Evolutionary conservation across 108 stramenopile species (phyloP), one percentile per base, ranked within the genome.

Genomic region (Seminavis robusta): DNA sequence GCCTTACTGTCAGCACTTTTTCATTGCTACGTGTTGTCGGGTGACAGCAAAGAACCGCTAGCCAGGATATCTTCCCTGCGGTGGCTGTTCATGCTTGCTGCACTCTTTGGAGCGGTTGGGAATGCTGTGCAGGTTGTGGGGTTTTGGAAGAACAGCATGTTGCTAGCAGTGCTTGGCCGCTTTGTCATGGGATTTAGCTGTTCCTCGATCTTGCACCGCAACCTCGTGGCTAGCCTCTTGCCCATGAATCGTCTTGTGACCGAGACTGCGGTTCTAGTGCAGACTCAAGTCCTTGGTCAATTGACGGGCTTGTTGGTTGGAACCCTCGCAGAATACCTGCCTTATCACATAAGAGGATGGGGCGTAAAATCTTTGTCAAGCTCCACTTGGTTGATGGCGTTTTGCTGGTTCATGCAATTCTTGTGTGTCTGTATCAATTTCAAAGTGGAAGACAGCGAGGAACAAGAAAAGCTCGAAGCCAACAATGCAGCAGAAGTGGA

Each of bases 171-270:
- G 21, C 43, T 81, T 3, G 88, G 88, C 9, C 71, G 88, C 31
- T 47, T 86, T 20, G 38, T 86, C 0, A 57, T 83, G 52, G 88
- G 88, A 0, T 82, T 86, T 47, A 73, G 75, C 8, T 68, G 74
- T 16, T 65, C 80, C 1, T 84, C 86, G 29, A 69, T 86, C 10
- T 51, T 84, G 4, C 77, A 84, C 54, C 61, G 84, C 29, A 79
- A 91, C 21, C 63, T 90, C n/a, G 64, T 84, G 31, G 63, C 73
- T 34, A 63, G 44, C 0, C 72, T 74, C 54, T 56, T 75, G 21
- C 74, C 72, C 41, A 54, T 65, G 11, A 60, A 55, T 38, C 54
- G 54, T 20, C 68, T 91, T 51, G 79, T 84, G 24, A 46, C 62
- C n/a, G 86, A 84, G 34, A 67, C 79, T 30, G 83, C 81, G 6